A percentile compares a stretch with the other conserved stretches of the same genome.
phyloP scores from a whole-genome alignment of 2,329 filamentous ascomycete genomes.

The Truncatella angustata region DNA sequence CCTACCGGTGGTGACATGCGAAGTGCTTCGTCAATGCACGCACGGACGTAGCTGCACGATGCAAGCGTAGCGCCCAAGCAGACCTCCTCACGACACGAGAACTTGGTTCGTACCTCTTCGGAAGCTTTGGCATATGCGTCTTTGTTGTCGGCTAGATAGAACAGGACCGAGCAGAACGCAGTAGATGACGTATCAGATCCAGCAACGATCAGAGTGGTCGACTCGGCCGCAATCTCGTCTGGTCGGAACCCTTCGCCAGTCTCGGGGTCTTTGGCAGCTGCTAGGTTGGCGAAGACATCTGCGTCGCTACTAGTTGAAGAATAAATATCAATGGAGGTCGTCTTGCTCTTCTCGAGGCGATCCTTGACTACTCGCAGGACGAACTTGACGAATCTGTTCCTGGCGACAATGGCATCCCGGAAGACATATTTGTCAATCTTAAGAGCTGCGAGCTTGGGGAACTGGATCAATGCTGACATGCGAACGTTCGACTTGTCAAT shows the following conservation, averaged over 20 bases:
- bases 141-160: slow-evolving; percentile 11
- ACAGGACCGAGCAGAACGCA: slow-evolving; percentile 4
- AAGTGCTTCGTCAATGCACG: slow-evolving; percentile 13
- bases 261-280: slow-evolving; percentile 10
- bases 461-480: slow-evolving; percentile 10
- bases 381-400: slow-evolving; percentile 12
- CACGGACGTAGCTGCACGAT: slow-evolving; percentile 13
- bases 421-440: slow-evolving; percentile 12
- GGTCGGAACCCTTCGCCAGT: slow-evolving; percentile 7
- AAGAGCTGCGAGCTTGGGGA: slow-evolving; percentile 2
- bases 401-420: slow-evolving; percentile 4
- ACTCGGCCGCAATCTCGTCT: slow-evolving; percentile 11
- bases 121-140: slow-evolving; percentile 9
- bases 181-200: slow-evolving; percentile 12
- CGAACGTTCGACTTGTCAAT: slow-evolving; percentile 14
- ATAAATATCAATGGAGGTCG: slow-evolving; percentile 2
- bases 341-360: slow-evolving; percentile 8
- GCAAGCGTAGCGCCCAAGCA: slow-evolving; percentile 6
- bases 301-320: neutral
- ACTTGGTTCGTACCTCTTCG: slow-evolving; percentile 12
- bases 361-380: slow-evolving; percentile 8
- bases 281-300: slow-evolving; percentile 11
- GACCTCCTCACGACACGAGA: slow-evolving; percentile 11
- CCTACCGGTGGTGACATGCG: slow-evolving; percentile 13
- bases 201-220: slow-evolving; percentile 11